Percentiles rank a stretch among this genome's conserved stretches.
Conservation (phyloP, 345 rosid genomes). For the Capsella bursapastoris region DNA sequence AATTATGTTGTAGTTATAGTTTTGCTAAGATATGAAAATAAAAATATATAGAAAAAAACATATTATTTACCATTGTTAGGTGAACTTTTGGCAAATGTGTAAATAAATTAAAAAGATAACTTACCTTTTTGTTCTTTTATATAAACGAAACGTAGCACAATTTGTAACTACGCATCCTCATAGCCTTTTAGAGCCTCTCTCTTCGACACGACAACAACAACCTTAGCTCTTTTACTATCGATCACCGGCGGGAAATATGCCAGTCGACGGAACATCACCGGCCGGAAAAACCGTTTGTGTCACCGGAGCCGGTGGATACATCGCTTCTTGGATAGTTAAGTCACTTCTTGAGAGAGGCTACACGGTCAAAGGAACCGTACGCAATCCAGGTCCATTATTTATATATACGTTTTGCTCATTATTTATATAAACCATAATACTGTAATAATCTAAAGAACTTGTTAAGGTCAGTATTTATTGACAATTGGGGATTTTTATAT, state of each 20-base stretch:
- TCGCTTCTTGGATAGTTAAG: constrained; percentile 97
- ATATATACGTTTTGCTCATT: background rate
- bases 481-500: background rate
- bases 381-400: constrained; percentile 70
- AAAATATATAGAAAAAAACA: constrained; percentile 8
- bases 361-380: constrained; percentile 78
- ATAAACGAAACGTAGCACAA: constrained; percentile 11
- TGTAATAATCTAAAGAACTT: background rate
- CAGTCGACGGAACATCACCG: constrained; percentile 48
- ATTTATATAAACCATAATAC: background rate
- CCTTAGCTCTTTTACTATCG: background rate
- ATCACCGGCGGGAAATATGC: constrained; percentile 45
- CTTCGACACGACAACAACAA: background rate
- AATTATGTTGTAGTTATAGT: background rate
- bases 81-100: constrained; percentile 30
- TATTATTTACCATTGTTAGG: constrained; percentile 37
- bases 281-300: constrained; percentile 71
- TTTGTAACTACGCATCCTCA: background rate
- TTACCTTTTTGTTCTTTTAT: constrained; percentile 15
- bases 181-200: background rate
- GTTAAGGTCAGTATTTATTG: background rate
- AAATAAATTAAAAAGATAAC: background rate
- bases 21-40: background rate
- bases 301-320: constrained; percentile 98
- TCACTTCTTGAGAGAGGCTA: constrained; percentile 79